phyloP scores from a whole-genome alignment of 1,284 basidiomycete genomes.

The Amylostereum areolatum region DNA sequence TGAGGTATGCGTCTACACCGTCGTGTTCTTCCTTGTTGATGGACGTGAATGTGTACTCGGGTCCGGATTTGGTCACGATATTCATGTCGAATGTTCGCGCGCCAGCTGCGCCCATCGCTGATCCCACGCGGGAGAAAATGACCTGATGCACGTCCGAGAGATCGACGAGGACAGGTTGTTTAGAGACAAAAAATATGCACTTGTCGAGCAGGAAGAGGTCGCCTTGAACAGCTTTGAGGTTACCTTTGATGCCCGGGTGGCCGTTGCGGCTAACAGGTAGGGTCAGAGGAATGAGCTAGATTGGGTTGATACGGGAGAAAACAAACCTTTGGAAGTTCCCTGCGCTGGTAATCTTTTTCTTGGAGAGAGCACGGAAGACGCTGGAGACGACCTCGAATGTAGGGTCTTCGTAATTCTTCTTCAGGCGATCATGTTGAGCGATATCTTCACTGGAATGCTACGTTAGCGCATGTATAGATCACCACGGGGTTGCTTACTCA shows the following conservation, averaged over 20 bases:
- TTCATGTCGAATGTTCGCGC: conserved; percentile 95
- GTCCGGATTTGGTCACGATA: conserved; percentile 77
- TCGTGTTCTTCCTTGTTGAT: conserved; percentile 97
- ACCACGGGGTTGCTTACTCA: conserved; percentile 53
- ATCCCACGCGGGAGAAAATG: conserved; percentile 93
- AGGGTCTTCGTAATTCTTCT: conserved; percentile 89
- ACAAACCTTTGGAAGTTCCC: conserved; percentile 79
- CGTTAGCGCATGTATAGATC: background rate
- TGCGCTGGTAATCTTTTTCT: conserved; percentile 86
- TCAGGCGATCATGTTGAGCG: conserved; percentile 74
- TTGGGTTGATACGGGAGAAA: background rate
- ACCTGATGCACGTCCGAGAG: conserved; percentile 89
- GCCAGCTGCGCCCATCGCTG: conserved; percentile 75
- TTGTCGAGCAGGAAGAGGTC: conserved; percentile 98
- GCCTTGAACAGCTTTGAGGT: conserved; percentile 95
- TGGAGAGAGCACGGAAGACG: conserved; percentile 88
- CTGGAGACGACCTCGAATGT: conserved; percentile 95
- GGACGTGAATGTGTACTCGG: conserved; percentile 87
- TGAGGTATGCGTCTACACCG: conserved; percentile 78
- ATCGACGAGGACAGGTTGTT: conserved; percentile 90
- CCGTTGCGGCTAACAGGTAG: conserved; percentile 52
- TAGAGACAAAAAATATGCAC: conserved; percentile 97
- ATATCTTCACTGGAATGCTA: conserved; percentile 55
- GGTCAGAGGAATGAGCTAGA: background rate
- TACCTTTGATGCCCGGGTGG: conserved; percentile 88